Conservation (phyloP, 73 alveolate genomes). For the Halteria grandinella region DNA sequence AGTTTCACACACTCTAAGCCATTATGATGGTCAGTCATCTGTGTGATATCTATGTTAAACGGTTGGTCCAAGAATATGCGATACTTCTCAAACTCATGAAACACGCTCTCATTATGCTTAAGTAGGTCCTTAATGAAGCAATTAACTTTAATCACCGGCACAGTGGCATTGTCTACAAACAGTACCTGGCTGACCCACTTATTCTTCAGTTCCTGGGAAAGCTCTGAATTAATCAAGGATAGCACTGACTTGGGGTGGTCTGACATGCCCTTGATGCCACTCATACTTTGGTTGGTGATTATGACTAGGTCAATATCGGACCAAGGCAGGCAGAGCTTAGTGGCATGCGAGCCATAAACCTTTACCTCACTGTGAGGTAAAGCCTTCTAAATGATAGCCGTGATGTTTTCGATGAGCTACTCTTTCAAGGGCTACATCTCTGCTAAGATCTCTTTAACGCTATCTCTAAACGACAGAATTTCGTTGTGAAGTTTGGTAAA, state of each 20-base stretch:
- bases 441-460: conserved; percentile 23
- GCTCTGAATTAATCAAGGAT: conserved; percentile 3
- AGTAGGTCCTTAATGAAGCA: conserved; percentile 30
- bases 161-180: conserved; percentile 74
- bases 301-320: conserved; percentile 86
- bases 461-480: conserved; percentile 24
- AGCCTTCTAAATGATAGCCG: conserved; percentile 13
- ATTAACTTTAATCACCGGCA: conserved; percentile 79
- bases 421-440: conserved; percentile 39
- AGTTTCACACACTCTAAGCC: conserved; percentile 82
- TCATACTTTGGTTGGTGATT: background rate
- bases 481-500: conserved; percentile 45
- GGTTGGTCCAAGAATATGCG: conserved; percentile 7
- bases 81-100: conserved; percentile 17
- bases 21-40: conserved; percentile 70
- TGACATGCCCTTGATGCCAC: background rate
- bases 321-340: conserved; percentile 78
- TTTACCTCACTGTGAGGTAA: conserved; percentile 60
- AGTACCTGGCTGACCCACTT: conserved; percentile 65
- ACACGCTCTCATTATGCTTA: background rate
- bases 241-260: conserved; percentile 29
- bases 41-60: conserved; percentile 66
- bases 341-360: conserved; percentile 81
- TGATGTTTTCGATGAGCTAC: conserved; percentile 34
- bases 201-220: conserved; percentile 8